A percentile compares a stretch with the other conserved stretches of the same genome.
phyloP scores from a whole-genome alignment of 345 rosid genomes.

The Xanthoceras sorbifolium region DNA sequence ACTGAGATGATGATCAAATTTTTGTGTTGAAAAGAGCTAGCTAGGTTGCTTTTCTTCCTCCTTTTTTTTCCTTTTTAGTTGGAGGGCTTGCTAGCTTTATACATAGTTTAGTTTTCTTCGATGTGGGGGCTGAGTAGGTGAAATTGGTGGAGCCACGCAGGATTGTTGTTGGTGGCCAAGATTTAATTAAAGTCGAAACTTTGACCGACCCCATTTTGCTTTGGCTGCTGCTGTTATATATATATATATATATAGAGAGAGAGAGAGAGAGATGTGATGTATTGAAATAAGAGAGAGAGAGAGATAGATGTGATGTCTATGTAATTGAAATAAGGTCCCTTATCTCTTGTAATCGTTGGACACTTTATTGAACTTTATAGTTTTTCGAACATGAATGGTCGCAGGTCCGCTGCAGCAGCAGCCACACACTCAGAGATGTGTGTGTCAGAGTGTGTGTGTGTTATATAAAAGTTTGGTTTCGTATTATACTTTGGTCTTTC shows the following conservation, averaged over 20 bases:
- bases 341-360: background rate
- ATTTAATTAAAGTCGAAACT: slow-evolving; percentile 18
- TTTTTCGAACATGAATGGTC: background rate
- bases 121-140: slow-evolving; percentile 23
- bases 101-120: background rate
- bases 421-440: too few species aligned
- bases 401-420: background rate
- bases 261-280: too few species aligned
- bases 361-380: background rate
- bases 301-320: too few species aligned
- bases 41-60: background rate
- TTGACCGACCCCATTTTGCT: slow-evolving; percentile 12
- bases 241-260: too few species aligned
- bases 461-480: background rate
- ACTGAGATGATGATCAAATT: background rate
- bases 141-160: slow-evolving; percentile 11
- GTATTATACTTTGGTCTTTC: background rate
- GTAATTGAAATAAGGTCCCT: background rate
- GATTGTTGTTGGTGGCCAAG: background rate
- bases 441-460: too few species aligned
- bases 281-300: too few species aligned
- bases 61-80: too few species aligned
- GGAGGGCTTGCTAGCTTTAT: background rate
- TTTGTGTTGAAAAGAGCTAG: background rate
- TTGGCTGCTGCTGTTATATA: slow-evolving; percentile 19